Base-by-base conservation (phyloP, 2,329 filamentous ascomycete genomes). In the Penicillium corylophilum region DNA sequence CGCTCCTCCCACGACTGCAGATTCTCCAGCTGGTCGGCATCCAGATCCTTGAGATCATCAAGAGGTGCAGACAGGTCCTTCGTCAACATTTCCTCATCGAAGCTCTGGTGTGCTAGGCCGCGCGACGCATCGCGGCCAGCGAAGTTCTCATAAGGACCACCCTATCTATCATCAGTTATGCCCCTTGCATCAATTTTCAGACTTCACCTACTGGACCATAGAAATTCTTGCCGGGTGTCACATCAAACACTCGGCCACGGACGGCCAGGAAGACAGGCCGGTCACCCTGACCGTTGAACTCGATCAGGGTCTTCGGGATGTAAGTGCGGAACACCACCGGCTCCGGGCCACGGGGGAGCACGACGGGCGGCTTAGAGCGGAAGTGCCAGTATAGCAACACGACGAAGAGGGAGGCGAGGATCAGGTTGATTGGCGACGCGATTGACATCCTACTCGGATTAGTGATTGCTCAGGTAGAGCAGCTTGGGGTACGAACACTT, bases 141-240 rank as follows among this genome's bases (percentile, higher is more conserved):
- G 69, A 99, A 99, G 77, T 97, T 97, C 71, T 87, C 86, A 72
- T 99, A 99, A 2, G 93, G 91, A 0, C 93, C 93, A 12, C 91
- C 92, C 73, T 75, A 44, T 51, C 22, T 20, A 20, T 46, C 15
- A 41, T 58, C 43, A 55, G 51, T 26, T 41, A 46, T 26, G 18
- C 24, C 31, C 36, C 20, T 22, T 24, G n/a, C 4, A 20, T 41
- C 39, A 26, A 26, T 9, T 15, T 8, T 13, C 13, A 10, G 12
- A 39, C 24, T 39, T 22, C 24, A 60, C 62, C 44, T 73, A 75
- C 73, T 18, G 94, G 94, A 4, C 94, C 94, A 75, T 99, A 99
- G 74, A 97, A 97, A 77, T 95, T 92, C 66, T 87, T 84, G 22
- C 94, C 93, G 13, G 85, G 77, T 0, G 86, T 85, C 22, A 97